Evolutionary conservation across 257 asterid genomes (phyloP), one percentile per base, ranked within the genome.

Genomic region (Cynanchum wilfordii): DNA sequence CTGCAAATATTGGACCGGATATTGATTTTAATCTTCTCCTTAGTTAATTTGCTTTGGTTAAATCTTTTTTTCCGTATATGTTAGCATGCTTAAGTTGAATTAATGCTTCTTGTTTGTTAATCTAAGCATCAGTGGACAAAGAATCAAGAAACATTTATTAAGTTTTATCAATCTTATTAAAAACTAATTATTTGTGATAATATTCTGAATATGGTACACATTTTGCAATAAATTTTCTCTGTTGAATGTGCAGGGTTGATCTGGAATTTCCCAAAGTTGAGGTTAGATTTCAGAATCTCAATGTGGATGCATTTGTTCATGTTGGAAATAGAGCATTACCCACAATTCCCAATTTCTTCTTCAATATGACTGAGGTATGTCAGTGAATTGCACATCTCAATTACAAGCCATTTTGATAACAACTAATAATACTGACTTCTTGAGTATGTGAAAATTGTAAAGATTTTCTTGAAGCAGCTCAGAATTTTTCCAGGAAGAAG

Each of bases 301-400:
- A 74, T 19, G 89, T 93, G 80, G 89, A 82, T 81, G 79, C 97
- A 74, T 93, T 82, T 76, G 89, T 89, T 64, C 96, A 86, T 79
- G 79, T 82, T 73, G 98, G 98, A 59, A 90, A 95, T 70, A 86
- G 98, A 83, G 98, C 98, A 79, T 83, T 93, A 82, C 98, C 98
- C 65, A 93, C 97, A 10, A 87, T 93, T 77, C 86, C 98, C 67
- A 93, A 93, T 86, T 93, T 90, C 77, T 74, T 93, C 73, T 82
- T 82, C 78, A 93, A 93, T 83, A 86, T 90, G 89, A 74, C 92
- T 36, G 97, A 93, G 98, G 98, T 93, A 86, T n/a, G 19, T 51
- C 42, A 36, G 10, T 38, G 20, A 72, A 17, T 2, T 40, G 29
- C 33, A n/a, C 27, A 42, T 10, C 47, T 51, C 11, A 60, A 72